Evolutionary conservation across 495 filamentous ascomycete genomes (phyloP), one percentile per base, ranked within the genome.

Genomic region (Lophium mytilinum): DNA sequence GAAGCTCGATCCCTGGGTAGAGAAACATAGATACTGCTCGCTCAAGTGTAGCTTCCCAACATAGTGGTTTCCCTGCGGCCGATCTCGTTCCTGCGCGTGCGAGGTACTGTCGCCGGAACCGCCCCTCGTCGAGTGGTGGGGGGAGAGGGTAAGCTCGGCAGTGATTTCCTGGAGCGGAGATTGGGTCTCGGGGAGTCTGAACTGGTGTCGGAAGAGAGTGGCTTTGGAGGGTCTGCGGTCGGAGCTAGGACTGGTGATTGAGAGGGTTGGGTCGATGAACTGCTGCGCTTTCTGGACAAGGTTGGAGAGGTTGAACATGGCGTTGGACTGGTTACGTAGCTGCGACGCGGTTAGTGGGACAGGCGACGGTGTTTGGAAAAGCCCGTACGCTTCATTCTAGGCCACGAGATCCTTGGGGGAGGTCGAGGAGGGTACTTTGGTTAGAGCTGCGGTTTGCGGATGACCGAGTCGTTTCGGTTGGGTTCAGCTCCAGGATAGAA

Each of bases 211-310:
- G 76, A 97, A 98, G 50, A 96, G 80, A 50, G 83, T 85, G 35
- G 91, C 82, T 75, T 96, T 98, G 65, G 91, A 91, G 37, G 92
- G 89, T 62, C 86, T 83, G 55, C 78, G 77, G 72, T 90, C 86
- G 56, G 84, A 76, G 52, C 53, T 50, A 9, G 69, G 69, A 54
- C 81, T 81, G 17, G 66, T 86, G 72, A 68, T 77, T 63, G 84
- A 80, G 71, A 85, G 84, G 62, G 82, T 82, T 43, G 85, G 86
- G 73, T 93, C 90, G 76, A 98, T 93, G 72, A 96, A 78, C 68
- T 91, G 90, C 73, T 90, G 85, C 53, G 93, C 93, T 78, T 91
- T 96, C 73, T 96, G 90, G 61, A 97, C 87, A 69, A 98, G 84
- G 69, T 83, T 87, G 58, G 83, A 84, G 74, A 94, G 78, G 71